Conservation (phyloP, 2,329 filamentous ascomycete species). For the Aquanectria penicillioides region DNA sequence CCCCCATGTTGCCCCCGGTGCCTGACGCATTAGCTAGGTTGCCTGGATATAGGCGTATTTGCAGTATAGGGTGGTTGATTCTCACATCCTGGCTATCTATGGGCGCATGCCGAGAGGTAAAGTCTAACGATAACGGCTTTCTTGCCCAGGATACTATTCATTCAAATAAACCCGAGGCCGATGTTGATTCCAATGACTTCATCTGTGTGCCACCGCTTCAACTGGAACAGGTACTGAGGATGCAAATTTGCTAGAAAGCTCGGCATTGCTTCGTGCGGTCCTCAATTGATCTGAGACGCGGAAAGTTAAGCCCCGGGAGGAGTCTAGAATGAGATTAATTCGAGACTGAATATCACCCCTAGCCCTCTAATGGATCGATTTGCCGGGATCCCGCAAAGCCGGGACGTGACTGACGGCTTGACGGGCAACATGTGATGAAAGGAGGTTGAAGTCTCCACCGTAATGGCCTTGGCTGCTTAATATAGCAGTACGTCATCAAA, state of each 20-base stretch:
- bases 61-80: too few species aligned
- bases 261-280: not conserved
- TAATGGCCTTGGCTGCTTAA: not conserved
- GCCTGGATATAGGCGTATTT: too few species aligned
- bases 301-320: not conserved
- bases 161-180: too few species aligned
- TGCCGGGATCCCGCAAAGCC: not conserved
- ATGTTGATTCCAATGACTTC: too few species aligned
- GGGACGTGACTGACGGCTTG: constrained; percentile 4
- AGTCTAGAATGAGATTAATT: not conserved
- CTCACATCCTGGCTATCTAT: too few species aligned
- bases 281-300: constrained; percentile 15
- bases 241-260: not conserved
- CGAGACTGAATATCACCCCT: not conserved
- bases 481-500: not conserved
- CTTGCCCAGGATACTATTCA: too few species aligned
- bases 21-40: too few species aligned
- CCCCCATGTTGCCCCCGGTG: too few species aligned
- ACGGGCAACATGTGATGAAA: constrained; percentile 13
- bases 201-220: too few species aligned
- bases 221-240: not conserved
- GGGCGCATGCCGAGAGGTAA: too few species aligned
- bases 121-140: too few species aligned
- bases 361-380: constrained; percentile 11
- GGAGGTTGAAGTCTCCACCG: constrained; percentile 9